Evolutionary conservation across 2,329 filamentous ascomycete species (phyloP).

Genomic region (Exophiala spinifera): DNA sequence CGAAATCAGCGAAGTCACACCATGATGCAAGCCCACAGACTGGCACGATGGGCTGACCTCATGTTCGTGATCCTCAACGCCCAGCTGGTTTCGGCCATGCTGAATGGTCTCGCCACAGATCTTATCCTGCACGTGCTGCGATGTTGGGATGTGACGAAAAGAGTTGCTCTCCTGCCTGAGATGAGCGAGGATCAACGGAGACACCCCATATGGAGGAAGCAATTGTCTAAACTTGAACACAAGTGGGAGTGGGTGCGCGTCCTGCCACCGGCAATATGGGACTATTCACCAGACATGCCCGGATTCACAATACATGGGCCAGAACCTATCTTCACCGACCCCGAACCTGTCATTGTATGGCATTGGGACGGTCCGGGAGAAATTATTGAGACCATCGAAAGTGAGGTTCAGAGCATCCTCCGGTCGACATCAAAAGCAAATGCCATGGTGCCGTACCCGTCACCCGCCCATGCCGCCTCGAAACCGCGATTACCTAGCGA

Average conservation of each 20-base stretch:
- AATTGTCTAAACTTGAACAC: conserved; percentile 74
- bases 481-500: conserved; percentile 66
- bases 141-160: conserved; percentile 84
- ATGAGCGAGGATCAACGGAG: conserved; percentile 91
- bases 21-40: conserved; percentile 43
- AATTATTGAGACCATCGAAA: conserved; percentile 27
- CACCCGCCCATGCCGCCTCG: conserved; percentile 35
- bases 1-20: conserved; percentile 13
- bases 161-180: conserved; percentile 77
- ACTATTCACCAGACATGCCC: conserved; percentile 58
- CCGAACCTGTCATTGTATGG: conserved; percentile 31
- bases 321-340: conserved; percentile 14
- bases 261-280: conserved; percentile 77
- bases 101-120: conserved; percentile 77
- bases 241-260: conserved; percentile 88
- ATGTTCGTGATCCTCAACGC: conserved; percentile 82
- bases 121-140: conserved; percentile 76
- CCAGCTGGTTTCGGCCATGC: conserved; percentile 81
- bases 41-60: conserved; percentile 85
- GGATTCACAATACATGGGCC: conserved; percentile 40
- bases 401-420: conserved; percentile 26
- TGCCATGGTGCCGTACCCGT: conserved; percentile 31
- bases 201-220: conserved; percentile 82
- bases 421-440: conserved; percentile 13
- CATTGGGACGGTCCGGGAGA: conserved; percentile 31